These are phyloP conservation scores for Tuber magnatum DNA, from an alignment of 495 filamentous ascomycete species.

Conservation along the genomic window DNA sequence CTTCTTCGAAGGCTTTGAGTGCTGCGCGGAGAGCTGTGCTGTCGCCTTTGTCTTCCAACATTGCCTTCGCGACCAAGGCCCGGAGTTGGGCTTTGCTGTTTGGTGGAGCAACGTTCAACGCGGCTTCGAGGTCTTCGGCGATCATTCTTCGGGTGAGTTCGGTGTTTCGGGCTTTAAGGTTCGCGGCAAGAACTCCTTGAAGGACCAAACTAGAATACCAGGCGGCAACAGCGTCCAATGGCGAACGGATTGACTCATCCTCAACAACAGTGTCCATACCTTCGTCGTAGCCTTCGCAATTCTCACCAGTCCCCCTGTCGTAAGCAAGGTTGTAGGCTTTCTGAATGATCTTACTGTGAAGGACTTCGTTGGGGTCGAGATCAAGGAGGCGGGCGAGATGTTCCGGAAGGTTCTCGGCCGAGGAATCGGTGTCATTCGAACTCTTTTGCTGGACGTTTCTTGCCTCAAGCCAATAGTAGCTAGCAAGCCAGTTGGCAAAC, in stretches of 20 bases:
- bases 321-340: conserved; percentile 86
- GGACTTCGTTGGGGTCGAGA: conserved; percentile 69
- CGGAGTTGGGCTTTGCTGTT: conserved; percentile 68
- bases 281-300: conserved; percentile 55
- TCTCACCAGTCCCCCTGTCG: conserved; percentile 66
- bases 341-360: conserved; percentile 69
- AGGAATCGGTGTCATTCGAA: conserved; percentile 45
- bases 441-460: conserved; percentile 54
- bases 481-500: conserved; percentile 60
- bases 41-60: conserved; percentile 51
- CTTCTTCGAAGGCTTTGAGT: conserved; percentile 47
- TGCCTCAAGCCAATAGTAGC: conserved; percentile 74
- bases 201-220: conserved; percentile 81
- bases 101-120: conserved; percentile 68
- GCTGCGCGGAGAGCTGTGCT: conserved; percentile 52
- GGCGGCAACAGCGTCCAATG: conserved; percentile 80
- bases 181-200: conserved; percentile 59
- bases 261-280: conserved; percentile 79
- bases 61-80: conserved; percentile 65
- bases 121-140: conserved; percentile 57
- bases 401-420: conserved; percentile 61
- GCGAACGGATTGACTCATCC: conserved; percentile 76
- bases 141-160: conserved; percentile 39
- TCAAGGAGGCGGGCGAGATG: conserved; percentile 68
- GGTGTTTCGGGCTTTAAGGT: conserved; percentile 49